Conservation (phyloP, 2,329 filamentous ascomycete species). For the Ophiostoma piceae region DNA sequence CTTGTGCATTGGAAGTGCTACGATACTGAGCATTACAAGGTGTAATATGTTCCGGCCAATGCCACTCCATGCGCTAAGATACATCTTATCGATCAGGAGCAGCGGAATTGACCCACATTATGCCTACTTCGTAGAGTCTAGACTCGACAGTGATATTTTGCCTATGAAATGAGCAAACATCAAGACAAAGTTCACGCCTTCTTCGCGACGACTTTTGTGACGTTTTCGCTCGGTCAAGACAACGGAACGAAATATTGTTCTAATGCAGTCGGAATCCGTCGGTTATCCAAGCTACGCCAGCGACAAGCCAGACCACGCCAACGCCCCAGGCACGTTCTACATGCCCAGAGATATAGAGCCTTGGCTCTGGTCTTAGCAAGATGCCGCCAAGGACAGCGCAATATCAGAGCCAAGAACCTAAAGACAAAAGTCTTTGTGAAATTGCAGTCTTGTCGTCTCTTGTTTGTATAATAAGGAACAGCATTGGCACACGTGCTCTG, state of each 20-base stretch:
- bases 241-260: not conserved
- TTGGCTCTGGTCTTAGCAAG: not conserved
- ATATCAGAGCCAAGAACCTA: constrained; percentile 6
- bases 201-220: not conserved
- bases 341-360: constrained; percentile 6
- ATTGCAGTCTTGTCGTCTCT: not conserved
- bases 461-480: constrained; percentile 1
- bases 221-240: not conserved
- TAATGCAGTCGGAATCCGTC: not conserved
- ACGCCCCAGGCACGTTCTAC: constrained; percentile 12
- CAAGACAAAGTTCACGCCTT: not conserved
- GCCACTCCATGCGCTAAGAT: not conserved
- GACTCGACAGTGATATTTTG: not conserved
- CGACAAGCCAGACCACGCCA: not conserved
- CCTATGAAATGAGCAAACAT: not conserved
- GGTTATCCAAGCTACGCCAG: not conserved
- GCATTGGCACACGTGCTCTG: not conserved
- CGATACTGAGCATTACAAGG: not conserved
- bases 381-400: not conserved
- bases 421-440: not conserved
- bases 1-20: not conserved
- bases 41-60: not conserved
- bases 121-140: not conserved
- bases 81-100: not conserved
- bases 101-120: not conserved